Evolutionary conservation across 371 early-diverging fungal species (phyloP).

Genomic region (Mortierella sp.): DNA sequence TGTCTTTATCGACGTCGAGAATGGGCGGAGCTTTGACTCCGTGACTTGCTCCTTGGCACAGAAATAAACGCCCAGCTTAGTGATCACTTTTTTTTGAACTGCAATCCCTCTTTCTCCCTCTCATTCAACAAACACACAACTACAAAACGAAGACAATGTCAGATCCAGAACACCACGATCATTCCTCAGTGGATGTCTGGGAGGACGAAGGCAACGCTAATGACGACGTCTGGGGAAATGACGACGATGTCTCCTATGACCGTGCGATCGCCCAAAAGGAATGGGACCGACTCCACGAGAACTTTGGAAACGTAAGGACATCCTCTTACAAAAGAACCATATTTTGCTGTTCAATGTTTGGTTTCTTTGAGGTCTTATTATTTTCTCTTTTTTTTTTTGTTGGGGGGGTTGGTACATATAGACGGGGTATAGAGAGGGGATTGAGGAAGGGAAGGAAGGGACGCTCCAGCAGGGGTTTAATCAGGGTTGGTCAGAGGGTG

Average conservation of each 20-base stretch:
- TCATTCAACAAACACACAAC: neutral
- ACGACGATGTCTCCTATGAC: conserved; percentile 40
- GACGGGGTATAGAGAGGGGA: conserved; percentile 54
- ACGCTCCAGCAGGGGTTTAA: conserved; percentile 56
- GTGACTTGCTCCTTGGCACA: neutral
- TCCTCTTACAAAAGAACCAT: neutral
- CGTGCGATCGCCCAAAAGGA: conserved; percentile 52
- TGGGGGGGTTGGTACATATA: conserved; percentile 1
- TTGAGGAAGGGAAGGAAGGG: conserved; percentile 54
- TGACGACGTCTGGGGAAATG: conserved; percentile 52
- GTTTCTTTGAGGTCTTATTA: neutral
- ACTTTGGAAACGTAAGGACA: conserved; percentile 46
- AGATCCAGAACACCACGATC: conserved; percentile 30
- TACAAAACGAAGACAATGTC: conserved; percentile 12
- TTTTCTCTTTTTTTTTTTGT: neutral
- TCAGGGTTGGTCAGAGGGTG: conserved; percentile 57
- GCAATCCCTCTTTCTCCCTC: neutral
- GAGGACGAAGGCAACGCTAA: conserved; percentile 15
- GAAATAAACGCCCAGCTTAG: neutral
- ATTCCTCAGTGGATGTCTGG: conserved; percentile 23
- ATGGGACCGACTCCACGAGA: conserved; percentile 51
- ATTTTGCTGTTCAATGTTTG: neutral
- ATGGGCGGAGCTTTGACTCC: conserved; percentile 7
- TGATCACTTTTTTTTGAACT: conserved; percentile 6
- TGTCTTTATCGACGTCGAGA: neutral